phyloP scores from a whole-genome alignment of 805 yeast species.

The Sugiyamaella smithiae region DNA sequence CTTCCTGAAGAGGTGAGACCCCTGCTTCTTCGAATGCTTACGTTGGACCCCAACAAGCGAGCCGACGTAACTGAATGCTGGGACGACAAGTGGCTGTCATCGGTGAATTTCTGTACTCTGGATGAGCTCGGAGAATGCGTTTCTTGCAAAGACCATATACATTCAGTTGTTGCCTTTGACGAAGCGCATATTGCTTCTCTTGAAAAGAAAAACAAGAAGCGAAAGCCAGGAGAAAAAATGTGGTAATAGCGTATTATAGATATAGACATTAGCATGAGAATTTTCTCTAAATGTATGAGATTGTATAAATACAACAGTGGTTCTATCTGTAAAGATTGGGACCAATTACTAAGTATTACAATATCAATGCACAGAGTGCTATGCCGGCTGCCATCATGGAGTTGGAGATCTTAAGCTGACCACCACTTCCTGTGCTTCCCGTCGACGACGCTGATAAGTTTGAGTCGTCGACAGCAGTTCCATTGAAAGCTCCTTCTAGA shows the following conservation, averaged over 20 bases:
- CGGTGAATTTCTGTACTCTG: constrained; percentile 67
- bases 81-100: constrained; percentile 54
- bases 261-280: background rate
- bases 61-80: constrained; percentile 56
- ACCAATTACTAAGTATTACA: no score
- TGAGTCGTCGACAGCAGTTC: constrained; percentile 3
- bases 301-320: no score
- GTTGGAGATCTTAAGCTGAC: background rate
- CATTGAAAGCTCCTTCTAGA: constrained; percentile 14
- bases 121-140: constrained; percentile 25
- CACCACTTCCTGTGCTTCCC: background rate
- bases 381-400: background rate
- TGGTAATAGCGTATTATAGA: constrained; percentile 27
- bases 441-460: background rate
- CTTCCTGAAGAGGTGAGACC: constrained; percentile 67
- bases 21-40: constrained; percentile 66
- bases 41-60: constrained; percentile 58
- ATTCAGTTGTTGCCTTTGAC: constrained; percentile 85
- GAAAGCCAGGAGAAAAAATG: constrained; percentile 52
- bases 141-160: constrained; percentile 62
- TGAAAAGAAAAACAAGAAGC: constrained; percentile 60
- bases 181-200: constrained; percentile 94
- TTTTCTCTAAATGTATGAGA: background rate
- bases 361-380: background rate
- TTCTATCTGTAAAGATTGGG: no score